These are phyloP conservation scores for Hortaea werneckii DNA, from an alignment of 2,329 filamentous ascomycete species.

Conservation along the genomic window DNA sequence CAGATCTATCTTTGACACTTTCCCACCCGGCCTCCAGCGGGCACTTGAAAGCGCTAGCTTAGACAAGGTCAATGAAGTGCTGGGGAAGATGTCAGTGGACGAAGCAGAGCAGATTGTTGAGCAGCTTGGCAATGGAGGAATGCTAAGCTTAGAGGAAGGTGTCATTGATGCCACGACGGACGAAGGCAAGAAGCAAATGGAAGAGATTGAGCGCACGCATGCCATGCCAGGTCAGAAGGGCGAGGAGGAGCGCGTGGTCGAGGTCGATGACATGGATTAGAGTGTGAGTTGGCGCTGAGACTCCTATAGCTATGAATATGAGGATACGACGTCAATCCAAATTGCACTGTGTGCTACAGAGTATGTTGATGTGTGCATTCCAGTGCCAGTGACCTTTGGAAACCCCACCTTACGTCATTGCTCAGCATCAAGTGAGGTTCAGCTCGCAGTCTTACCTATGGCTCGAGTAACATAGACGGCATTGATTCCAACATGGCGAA, in stretches of 20 bases:
- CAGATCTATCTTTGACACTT: slow-evolving; percentile 70
- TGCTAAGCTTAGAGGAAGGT: slow-evolving; percentile 82
- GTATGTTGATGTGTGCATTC: too few relatives aligned
- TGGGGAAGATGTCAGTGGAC: slow-evolving; percentile 79
- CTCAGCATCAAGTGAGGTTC: too few relatives aligned
- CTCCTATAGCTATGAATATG: too few relatives aligned
- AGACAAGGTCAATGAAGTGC: slow-evolving; percentile 77
- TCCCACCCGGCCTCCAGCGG: slow-evolving; percentile 68
- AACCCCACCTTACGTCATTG: too few relatives aligned
- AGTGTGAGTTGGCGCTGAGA: too few relatives aligned
- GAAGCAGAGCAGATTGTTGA: slow-evolving; percentile 80
- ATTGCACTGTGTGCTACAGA: too few relatives aligned
- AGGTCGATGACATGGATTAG: neutral
- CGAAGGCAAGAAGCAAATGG: slow-evolving; percentile 26
- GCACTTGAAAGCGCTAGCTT: slow-evolving; percentile 82
- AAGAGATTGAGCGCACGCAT: slow-evolving; percentile 54
- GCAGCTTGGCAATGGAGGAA: slow-evolving; percentile 70
- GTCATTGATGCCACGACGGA: slow-evolving; percentile 74
- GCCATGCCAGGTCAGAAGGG: slow-evolving; percentile 51
- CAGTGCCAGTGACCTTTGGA: too few relatives aligned
- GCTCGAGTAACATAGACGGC: too few relatives aligned
- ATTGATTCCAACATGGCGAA: too few relatives aligned
- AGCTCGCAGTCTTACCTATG: too few relatives aligned
- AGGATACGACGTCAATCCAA: too few relatives aligned
- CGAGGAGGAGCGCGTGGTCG: neutral